These are phyloP conservation scores for Hypomontagnella monticulosa DNA, from an alignment of 495 filamentous ascomycete genomes.

Conservation along the genomic window DNA sequence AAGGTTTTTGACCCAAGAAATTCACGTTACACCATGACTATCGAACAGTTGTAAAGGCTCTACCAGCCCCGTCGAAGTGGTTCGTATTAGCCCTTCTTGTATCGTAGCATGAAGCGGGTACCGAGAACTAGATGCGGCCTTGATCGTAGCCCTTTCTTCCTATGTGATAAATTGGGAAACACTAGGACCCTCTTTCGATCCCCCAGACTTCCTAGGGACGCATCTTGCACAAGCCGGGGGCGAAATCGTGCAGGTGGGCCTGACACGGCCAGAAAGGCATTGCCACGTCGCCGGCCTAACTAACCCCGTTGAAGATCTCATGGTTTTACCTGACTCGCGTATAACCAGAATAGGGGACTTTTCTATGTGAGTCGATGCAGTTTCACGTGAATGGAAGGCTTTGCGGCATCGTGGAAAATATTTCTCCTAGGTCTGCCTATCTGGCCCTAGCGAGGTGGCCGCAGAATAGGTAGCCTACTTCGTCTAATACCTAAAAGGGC, in stretches of 20 bases:
- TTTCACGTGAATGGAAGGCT: conserved; percentile 30
- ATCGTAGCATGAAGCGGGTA: conserved; percentile 22
- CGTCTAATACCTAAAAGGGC: conserved; percentile 31
- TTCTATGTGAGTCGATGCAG: conserved; percentile 31
- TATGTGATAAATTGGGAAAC: conserved; percentile 27
- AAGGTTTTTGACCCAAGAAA: neutral
- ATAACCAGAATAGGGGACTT: conserved; percentile 25
- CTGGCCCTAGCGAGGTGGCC: conserved; percentile 34
- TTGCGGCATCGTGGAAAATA: conserved; percentile 26
- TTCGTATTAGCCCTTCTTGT: conserved; percentile 16
- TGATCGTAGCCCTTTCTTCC: conserved; percentile 21
- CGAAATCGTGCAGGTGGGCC: conserved; percentile 44
- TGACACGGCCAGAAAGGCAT: conserved; percentile 34
- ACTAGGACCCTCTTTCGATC: conserved; percentile 26
- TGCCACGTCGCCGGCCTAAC: conserved; percentile 43
- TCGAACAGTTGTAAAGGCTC: conserved; percentile 3
- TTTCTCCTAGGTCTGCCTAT: conserved; percentile 33
- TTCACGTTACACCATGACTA: conserved; percentile 25
- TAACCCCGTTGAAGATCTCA: conserved; percentile 38
- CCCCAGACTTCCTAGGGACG: conserved; percentile 36
- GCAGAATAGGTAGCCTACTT: conserved; percentile 33
- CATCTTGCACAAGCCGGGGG: conserved; percentile 39
- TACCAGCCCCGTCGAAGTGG: conserved; percentile 13
- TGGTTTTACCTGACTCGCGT: conserved; percentile 39
- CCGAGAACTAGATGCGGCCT: conserved; percentile 30